Base-by-base conservation (phyloP, 495 filamentous ascomycete species). In the Lophiotrema nucula region DNA sequence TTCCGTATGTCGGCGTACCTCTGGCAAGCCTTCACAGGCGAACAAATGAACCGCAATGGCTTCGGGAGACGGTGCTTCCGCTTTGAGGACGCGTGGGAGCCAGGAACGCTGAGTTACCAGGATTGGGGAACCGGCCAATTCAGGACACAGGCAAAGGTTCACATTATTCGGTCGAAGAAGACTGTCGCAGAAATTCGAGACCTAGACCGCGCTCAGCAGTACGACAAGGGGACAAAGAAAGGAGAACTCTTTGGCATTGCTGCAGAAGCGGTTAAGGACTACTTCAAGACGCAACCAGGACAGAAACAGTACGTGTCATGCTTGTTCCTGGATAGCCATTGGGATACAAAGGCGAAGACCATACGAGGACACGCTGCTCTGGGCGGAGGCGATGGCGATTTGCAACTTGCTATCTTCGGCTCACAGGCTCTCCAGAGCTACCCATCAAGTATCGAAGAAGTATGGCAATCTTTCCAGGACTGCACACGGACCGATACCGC, bases 11-110 rank as follows among this genome's bases (percentile, higher is more conserved):
- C 90, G 21, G 91, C 90, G 16, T 95, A 96, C 69, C 78, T 97
- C 2, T 97, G 92, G 92, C 92, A 96, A 69, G 89, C 90, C 6
- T 96, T 93, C 67, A 97, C 92, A 0, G 89, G 88, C 12, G 90
- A 96, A 67, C 90, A 97, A 68, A 96, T 96, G 91, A 86, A 81
- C 70, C 88, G 90, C 55, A 87, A 92, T 70, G 85, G 83, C 42
- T 80, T 96, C 49, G 90, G 90, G 2, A 81, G 92, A 23, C 81
- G 92, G 21, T 88, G 83, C 42, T 96, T 96, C 68, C 79, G 91
- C 38, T 89, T 92, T 60, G 92, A 97, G 51, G 92, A 97, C 70
- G 89, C 92, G 63, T 97, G 92, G 92, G 88, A 89, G 53, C 81
- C 82, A 0, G 89, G 90, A 15, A 87, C 85, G 13, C 76, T 88